A percentile compares a stretch with the other conserved stretches of the same genome.
Conservation (phyloP, 345 rosid genomes). For the Arabis alpina region DNA sequence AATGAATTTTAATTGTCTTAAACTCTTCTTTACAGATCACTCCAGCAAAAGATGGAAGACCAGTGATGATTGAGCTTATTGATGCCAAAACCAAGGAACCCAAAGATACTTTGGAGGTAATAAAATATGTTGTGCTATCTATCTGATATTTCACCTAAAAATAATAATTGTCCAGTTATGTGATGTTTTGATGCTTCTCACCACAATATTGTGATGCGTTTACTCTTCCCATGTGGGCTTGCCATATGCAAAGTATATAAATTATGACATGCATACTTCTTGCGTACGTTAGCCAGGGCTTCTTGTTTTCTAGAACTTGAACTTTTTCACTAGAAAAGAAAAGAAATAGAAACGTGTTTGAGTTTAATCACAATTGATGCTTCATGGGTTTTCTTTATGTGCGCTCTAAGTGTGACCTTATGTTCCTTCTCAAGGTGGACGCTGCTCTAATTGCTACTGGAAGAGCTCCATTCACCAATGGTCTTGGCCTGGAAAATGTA, state of each 20-base stretch:
- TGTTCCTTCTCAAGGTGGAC: constrained; percentile 67
- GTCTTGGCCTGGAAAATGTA: constrained; percentile 97
- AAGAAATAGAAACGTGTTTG: neutral
- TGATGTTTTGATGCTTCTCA: neutral
- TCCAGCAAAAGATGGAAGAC: constrained; percentile 94
- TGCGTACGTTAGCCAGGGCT: neutral
- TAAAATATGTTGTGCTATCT: neutral
- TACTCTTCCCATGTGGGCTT: neutral
- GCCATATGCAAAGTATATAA: neutral
- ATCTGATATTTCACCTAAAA: neutral
- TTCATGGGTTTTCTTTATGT: constrained; percentile 3
- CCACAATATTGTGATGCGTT: neutral
- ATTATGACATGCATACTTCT: neutral
- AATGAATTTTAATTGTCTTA: neutral
- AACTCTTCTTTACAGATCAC: constrained; percentile 60
- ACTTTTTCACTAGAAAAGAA: neutral
- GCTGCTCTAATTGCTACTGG: constrained; percentile 99
- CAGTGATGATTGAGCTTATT: constrained; percentile 89
- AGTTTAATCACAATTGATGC: neutral
- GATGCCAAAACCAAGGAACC: constrained; percentile 98
- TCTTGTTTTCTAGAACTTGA: neutral
- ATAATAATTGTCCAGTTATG: neutral
- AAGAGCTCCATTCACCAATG: constrained; percentile 97
- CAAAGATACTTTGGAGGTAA: constrained; percentile 88
- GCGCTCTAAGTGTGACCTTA: constrained; percentile 23